Percentiles rank a stretch among this genome's conserved stretches.
Conservation (phyloP, 2,329 filamentous ascomycete genomes). For the Penicillium glabrum region DNA sequence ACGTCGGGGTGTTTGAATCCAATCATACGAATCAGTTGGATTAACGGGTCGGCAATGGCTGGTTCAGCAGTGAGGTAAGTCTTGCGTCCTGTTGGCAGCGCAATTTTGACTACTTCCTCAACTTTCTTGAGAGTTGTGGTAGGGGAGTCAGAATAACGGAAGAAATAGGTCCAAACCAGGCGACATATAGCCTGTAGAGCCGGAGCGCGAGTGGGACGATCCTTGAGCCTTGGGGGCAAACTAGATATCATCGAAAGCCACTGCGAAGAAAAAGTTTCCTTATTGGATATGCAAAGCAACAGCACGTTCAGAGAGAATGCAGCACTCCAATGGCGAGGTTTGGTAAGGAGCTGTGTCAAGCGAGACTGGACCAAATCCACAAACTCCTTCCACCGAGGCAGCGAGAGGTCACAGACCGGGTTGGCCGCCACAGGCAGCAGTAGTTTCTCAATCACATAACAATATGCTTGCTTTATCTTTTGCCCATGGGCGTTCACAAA, state of each 20-base stretch:
- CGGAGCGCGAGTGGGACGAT: conserved; percentile 72
- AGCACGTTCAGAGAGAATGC: conserved; percentile 87
- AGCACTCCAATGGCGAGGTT: conserved; percentile 87
- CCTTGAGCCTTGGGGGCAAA: conserved; percentile 79
- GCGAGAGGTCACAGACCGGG: conserved; percentile 72
- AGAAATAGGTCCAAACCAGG: conserved; percentile 91
- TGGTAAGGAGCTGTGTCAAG: conserved; percentile 79
- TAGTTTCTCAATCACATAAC: conserved; percentile 83
- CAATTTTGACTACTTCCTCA: conserved; percentile 83
- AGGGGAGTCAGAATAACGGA: conserved; percentile 72
- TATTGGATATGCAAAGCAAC: conserved; percentile 81
- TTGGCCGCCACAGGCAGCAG: conserved; percentile 83
- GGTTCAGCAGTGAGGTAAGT: conserved; percentile 80
- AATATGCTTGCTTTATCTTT: conserved; percentile 90
- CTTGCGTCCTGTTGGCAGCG: conserved; percentile 77
- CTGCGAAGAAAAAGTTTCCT: conserved; percentile 78
- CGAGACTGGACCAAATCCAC: conserved; percentile 75
- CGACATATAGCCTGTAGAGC: conserved; percentile 88
- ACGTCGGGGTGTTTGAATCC: conserved; percentile 92
- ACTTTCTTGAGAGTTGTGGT: conserved; percentile 72
- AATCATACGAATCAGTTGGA: conserved; percentile 91
- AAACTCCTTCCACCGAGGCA: conserved; percentile 84
- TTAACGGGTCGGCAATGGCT: conserved; percentile 81
- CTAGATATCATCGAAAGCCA: conserved; percentile 82
- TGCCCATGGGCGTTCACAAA: conserved; percentile 86